Evolutionary conservation across 106 monocot genomes (phyloP).

Genomic region (Cymbidium sinense): DNA sequence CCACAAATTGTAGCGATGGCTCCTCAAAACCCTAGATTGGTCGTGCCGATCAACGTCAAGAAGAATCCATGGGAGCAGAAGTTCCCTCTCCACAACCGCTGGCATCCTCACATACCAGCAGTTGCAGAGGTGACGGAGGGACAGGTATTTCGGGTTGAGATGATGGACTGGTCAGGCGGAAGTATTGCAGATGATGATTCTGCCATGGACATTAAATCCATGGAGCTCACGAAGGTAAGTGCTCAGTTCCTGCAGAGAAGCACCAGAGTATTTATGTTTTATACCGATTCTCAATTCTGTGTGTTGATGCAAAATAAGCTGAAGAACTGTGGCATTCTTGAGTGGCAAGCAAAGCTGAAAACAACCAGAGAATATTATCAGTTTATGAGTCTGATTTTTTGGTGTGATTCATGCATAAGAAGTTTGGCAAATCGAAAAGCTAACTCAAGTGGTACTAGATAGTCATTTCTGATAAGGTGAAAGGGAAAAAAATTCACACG

Average conservation of each 20-base stretch:
- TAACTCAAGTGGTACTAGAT: too few relatives aligned
- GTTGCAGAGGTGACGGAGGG: constrained; percentile 60
- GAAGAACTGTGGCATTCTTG: too few relatives aligned
- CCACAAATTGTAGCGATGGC: constrained; percentile 25
- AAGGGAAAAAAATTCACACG: too few relatives aligned
- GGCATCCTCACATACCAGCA: constrained; percentile 76
- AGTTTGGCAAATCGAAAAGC: too few relatives aligned
- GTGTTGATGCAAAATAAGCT: too few relatives aligned
- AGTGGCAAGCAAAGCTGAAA: too few relatives aligned
- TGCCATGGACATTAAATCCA: constrained; percentile 52
- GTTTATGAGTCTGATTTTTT: too few relatives aligned
- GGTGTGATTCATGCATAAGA: too few relatives aligned
- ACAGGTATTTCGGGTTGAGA: constrained; percentile 72
- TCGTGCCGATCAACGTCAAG: constrained; percentile 64
- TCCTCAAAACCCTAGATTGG: constrained; percentile 50
- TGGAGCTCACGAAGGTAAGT: constrained; percentile 63
- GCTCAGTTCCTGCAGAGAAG: neutral
- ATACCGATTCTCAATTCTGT: neutral
- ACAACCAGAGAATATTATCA: too few relatives aligned
- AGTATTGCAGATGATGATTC: constrained; percentile 48
- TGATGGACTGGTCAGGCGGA: constrained; percentile 76
- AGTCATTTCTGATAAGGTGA: too few relatives aligned
- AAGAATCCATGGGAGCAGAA: constrained; percentile 76
- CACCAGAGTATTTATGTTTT: neutral
- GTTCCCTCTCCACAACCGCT: constrained; percentile 63